These are phyloP conservation scores for Orbilia quercus DNA, from an alignment of 2,329 filamentous ascomycete genomes.

Conservation along the genomic window DNA sequence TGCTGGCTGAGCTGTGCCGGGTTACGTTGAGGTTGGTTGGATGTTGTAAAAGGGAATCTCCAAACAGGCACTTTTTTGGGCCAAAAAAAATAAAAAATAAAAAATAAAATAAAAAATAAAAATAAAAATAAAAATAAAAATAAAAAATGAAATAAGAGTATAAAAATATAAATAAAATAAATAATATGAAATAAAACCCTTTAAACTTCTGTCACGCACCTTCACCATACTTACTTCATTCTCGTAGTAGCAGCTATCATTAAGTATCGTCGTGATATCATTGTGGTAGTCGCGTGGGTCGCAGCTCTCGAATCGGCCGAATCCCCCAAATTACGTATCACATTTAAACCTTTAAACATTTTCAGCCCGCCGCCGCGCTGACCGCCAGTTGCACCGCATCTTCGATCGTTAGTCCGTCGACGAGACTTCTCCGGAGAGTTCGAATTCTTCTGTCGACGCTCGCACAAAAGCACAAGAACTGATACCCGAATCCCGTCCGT, in stretches of 20 bases:
- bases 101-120: neutral
- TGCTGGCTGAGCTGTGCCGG: neutral
- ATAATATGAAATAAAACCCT: no score
- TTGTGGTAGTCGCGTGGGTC: slow-evolving; percentile 8
- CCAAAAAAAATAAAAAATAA: neutral
- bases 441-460: no score
- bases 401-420: neutral
- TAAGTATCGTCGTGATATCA: no score
- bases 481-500: neutral
- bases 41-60: neutral
- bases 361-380: slow-evolving; percentile 33
- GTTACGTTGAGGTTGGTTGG: no score
- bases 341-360: no score
- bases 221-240: no score
- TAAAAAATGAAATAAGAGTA: no score
- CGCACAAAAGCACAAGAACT: neutral
- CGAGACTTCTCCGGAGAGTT: no score
- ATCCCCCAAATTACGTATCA: slow-evolving; percentile 45
- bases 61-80: neutral
- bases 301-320: neutral
- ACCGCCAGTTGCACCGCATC: slow-evolving; percentile 10
- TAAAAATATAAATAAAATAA: no score
- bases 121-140: no score
- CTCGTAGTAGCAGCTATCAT: no score
- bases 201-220: no score